phyloP scores from a whole-genome alignment of 2,329 filamentous ascomycete species.

The Cyphellophora europaea region DNA sequence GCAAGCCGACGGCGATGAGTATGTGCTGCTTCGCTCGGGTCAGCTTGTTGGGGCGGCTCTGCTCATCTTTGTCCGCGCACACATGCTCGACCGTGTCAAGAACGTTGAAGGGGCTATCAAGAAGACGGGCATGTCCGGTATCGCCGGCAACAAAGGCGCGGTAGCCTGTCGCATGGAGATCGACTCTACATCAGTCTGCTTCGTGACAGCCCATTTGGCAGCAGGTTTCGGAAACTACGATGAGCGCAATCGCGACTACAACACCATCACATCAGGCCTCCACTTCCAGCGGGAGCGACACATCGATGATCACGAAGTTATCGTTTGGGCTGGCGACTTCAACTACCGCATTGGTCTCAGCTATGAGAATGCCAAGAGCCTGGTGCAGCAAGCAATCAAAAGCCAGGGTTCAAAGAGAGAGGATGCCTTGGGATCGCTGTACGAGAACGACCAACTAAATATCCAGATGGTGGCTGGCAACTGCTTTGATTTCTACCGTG shows the following conservation, averaged over 20 bases:
- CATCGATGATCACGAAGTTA: slow-evolving; percentile 84
- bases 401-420: slow-evolving; percentile 76
- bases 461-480: slow-evolving; percentile 91
- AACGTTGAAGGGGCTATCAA: slow-evolving; percentile 95
- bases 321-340: slow-evolving; percentile 96
- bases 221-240: slow-evolving; percentile 96
- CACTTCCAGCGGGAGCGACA: slow-evolving; percentile 83
- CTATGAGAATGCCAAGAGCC: slow-evolving; percentile 64
- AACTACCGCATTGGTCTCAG: slow-evolving; percentile 90
- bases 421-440: slow-evolving; percentile 8
- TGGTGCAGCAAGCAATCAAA: slow-evolving; percentile 64
- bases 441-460: slow-evolving; percentile 55
- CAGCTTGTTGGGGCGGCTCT: slow-evolving; percentile 91
- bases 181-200: slow-evolving; percentile 83
- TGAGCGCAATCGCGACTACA: slow-evolving; percentile 87
- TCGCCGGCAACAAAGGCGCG: slow-evolving; percentile 96
- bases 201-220: slow-evolving; percentile 92
- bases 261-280: slow-evolving; percentile 76
- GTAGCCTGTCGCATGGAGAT: slow-evolving; percentile 95
- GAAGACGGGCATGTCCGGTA: slow-evolving; percentile 84
- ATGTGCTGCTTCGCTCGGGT: slow-evolving; percentile 81
- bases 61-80: slow-evolving; percentile 79
- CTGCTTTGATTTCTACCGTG: slow-evolving; percentile 84
- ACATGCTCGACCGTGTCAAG: slow-evolving; percentile 71
- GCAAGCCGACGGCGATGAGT: slow-evolving; percentile 58